Evolutionary conservation across 495 filamentous ascomycete genomes (phyloP), one percentile per base, ranked within the genome.

Genomic region (Entonaema liquescens): DNA sequence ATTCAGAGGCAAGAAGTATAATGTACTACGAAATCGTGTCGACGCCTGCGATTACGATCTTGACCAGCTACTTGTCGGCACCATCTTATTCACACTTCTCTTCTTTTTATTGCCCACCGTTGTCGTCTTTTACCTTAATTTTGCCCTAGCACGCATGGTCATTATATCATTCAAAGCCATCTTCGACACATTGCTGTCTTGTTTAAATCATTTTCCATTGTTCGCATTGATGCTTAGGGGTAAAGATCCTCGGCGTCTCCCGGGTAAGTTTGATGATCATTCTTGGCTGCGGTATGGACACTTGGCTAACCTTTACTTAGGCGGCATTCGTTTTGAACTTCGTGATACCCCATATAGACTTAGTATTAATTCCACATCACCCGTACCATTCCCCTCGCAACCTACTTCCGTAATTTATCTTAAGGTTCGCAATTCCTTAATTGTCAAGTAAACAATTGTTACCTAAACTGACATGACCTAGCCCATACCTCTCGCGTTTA

Each of bases 41-140:
- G 95, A 99, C 77, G 95, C 93, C 38, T 99, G 96, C 83, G 95
- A 99, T 79, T 99, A 99, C 79, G 95, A 97, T 77, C 90, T 99
- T 17, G 95, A 99, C 76, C 96, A 99, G 79, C 89, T 99, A 3
- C 89, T 99, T 6, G 89, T 99, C 13, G 95, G 95, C 33, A 98
- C 95, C 1, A 98, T 98, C 23, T 85, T 99, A 8, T 99, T 99
- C 72, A 98, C 96, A 2, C 86, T 98, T 12, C 86, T 98, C 1
- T 97, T 96, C 83, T 99, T 98, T 77, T 85, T 99, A 21, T 84
- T 98, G 0, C 96, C 95, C 0, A 99, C 95, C 2, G 92, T 99
- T 28, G 85, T 94, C 44, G 96, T 98, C 9, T 99, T 98, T 74
- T 99, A 99, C 76, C 83, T 97, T 40, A 97, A 96, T 28, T 99